Percentiles rank a stretch among this genome's conserved stretches.
Conservation (phyloP, 1,284 basidiomycete species). For the Cutaneotrichosporon cyanovorans region DNA sequence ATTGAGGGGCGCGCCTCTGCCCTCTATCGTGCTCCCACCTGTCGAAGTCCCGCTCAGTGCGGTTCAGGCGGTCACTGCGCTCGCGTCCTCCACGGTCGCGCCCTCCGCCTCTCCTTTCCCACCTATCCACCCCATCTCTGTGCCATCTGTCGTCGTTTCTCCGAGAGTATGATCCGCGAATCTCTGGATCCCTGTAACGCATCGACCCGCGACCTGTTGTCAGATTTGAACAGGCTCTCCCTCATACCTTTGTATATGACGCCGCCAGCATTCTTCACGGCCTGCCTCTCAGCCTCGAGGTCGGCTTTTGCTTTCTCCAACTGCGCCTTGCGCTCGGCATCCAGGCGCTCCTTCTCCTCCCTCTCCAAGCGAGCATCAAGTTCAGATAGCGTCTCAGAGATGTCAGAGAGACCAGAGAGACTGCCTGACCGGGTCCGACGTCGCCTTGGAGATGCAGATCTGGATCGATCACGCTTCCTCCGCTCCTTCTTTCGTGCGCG, state of each 20-base stretch:
- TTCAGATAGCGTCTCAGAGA: constrained; percentile 38
- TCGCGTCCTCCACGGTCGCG: background rate
- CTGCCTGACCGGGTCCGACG: background rate
- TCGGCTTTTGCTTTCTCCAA: constrained; percentile 30
- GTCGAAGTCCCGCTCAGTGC: constrained; percentile 25
- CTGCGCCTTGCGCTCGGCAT: constrained; percentile 43
- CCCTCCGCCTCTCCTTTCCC: background rate
- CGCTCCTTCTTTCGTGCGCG: constrained; percentile 8
- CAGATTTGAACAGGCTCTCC: background rate
- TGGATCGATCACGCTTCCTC: constrained; percentile 10
- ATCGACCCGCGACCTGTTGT: constrained; percentile 41
- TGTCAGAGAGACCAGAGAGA: background rate
- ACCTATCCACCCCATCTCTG: constrained; percentile 1
- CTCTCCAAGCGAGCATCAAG: constrained; percentile 44
- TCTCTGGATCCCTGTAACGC: constrained; percentile 44
- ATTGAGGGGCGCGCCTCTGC: constrained; percentile 23
- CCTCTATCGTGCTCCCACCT: constrained; percentile 24
- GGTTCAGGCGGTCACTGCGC: background rate
- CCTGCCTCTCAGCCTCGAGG: constrained; percentile 29
- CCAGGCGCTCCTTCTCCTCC: constrained; percentile 48
- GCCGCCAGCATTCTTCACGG: constrained; percentile 27
- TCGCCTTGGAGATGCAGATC: constrained; percentile 2
- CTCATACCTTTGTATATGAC: constrained; percentile 41
- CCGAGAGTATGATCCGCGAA: constrained; percentile 27
- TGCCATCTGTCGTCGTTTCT: constrained; percentile 18